Conservation (phyloP, 176 grass and related monocot species). For the Triticum timopheevii region DNA sequence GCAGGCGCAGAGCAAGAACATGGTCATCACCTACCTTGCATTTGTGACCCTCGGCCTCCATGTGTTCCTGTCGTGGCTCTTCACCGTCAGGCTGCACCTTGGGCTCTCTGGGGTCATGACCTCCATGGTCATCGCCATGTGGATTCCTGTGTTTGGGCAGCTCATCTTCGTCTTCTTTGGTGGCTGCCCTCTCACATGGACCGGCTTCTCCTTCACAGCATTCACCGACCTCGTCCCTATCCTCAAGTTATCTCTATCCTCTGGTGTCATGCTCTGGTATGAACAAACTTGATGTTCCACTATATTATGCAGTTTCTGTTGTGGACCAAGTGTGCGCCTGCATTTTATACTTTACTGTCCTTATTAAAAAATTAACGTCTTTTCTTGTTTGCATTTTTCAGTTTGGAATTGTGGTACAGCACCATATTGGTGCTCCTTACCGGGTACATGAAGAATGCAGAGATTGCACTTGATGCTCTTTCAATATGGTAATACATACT, state of each 20-base stretch:
- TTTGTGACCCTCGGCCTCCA: slow-evolving; percentile 53
- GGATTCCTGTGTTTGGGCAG: slow-evolving; percentile 59
- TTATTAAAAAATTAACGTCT: not conserved
- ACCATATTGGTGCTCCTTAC: slow-evolving; percentile 83
- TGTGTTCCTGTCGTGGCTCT: slow-evolving; percentile 55
- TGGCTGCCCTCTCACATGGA: slow-evolving; percentile 77
- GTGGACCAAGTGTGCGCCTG: not conserved
- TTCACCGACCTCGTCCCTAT: slow-evolving; percentile 51
- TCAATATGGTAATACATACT: slow-evolving; percentile 70
- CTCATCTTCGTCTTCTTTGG: slow-evolving; percentile 69
- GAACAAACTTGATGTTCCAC: not conserved
- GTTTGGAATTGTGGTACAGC: slow-evolving; percentile 91
- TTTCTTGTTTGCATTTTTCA: slow-evolving; percentile 21
- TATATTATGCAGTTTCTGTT: not conserved
- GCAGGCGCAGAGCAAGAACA: slow-evolving; percentile 81
- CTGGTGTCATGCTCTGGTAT: slow-evolving; percentile 95
- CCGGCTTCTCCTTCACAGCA: slow-evolving; percentile 51
- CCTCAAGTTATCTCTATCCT: slow-evolving; percentile 70
- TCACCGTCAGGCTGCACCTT: slow-evolving; percentile 28
- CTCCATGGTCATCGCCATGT: slow-evolving; percentile 66
- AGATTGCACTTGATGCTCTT: slow-evolving; percentile 83
- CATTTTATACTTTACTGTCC: not conserved
- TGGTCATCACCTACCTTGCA: slow-evolving; percentile 64
- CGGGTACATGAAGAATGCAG: slow-evolving; percentile 74
- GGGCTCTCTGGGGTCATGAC: slow-evolving; percentile 56